A percentile compares a stretch with the other conserved stretches of the same genome.
phyloP scores from a whole-genome alignment of 305 asterid species.

The Plantago lanceolata region DNA sequence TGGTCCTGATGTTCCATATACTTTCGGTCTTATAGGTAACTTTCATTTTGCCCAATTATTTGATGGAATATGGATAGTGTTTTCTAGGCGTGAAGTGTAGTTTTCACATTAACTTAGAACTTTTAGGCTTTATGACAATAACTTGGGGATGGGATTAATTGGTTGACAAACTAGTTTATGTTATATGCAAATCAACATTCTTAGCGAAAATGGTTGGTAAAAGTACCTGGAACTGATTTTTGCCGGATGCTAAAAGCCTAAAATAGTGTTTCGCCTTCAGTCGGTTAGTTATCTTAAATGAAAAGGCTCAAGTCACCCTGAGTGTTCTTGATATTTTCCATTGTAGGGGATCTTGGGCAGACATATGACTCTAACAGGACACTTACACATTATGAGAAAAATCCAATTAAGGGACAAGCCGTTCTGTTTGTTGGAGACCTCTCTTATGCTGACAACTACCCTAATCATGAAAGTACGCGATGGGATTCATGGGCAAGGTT shows the following conservation, averaged over 20 bases:
- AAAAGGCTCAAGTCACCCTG: too few species aligned
- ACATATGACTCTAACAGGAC: slow-evolving; percentile 63
- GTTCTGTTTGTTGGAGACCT: slow-evolving; percentile 68
- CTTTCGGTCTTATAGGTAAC: slow-evolving; percentile 79
- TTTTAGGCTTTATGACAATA: too few species aligned
- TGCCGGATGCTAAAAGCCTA: too few species aligned
- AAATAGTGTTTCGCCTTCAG: too few species aligned
- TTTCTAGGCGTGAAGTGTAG: background rate
- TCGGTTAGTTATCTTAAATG: too few species aligned
- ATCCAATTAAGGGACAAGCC: slow-evolving; percentile 57
- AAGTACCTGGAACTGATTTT: too few species aligned
- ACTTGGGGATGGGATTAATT: too few species aligned
- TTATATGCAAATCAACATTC: too few species aligned
- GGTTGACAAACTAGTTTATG: too few species aligned
- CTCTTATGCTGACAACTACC: slow-evolving; percentile 64
- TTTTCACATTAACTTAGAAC: too few species aligned
- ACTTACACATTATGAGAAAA: slow-evolving; percentile 60
- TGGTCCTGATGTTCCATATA: slow-evolving; percentile 82
- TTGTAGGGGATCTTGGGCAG: slow-evolving; percentile 77
- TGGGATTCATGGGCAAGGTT: slow-evolving; percentile 89
- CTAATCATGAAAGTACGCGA: slow-evolving; percentile 55
- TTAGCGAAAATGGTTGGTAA: too few species aligned
- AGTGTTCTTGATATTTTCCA: too few species aligned
- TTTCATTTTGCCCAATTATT: slow-evolving; percentile 1
- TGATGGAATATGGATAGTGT: background rate